These are phyloP conservation scores for Melastoma malabathricum DNA, from an alignment of 345 rosid genomes.

Conservation along the genomic window DNA sequence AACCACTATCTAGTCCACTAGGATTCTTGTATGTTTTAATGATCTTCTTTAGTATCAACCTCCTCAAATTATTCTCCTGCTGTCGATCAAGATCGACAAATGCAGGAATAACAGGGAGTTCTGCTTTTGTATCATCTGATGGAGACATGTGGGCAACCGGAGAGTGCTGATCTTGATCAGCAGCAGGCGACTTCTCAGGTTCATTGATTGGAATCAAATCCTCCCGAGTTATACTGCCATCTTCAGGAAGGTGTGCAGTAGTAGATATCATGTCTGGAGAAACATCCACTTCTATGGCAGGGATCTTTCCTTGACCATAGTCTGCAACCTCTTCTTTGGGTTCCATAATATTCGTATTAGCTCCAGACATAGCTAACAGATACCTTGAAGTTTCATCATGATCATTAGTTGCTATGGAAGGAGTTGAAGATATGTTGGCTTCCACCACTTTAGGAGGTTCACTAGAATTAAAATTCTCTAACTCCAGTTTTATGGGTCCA, in stretches of 20 bases:
- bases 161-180: slow-evolving; percentile 40
- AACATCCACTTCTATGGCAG: slow-evolving; percentile 25
- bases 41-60: slow-evolving; percentile 57
- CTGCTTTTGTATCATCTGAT: slow-evolving; percentile 54
- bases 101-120: slow-evolving; percentile 54
- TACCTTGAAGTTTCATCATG: slow-evolving; percentile 34
- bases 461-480: slow-evolving; percentile 35
- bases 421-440: slow-evolving; percentile 26
- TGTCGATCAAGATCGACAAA: slow-evolving; percentile 61
- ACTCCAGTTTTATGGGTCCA: slow-evolving; percentile 25
- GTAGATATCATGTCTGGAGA: slow-evolving; percentile 34
- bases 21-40: slow-evolving; percentile 56
- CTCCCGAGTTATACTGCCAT: slow-evolving; percentile 31
- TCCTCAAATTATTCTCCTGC: slow-evolving; percentile 34
- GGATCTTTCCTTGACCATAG: slow-evolving; percentile 27
- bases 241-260: slow-evolving; percentile 32
- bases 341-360: slow-evolving; percentile 5
- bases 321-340: slow-evolving; percentile 30
- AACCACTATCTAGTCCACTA: slow-evolving; percentile 32
- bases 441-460: slow-evolving; percentile 32
- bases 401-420: slow-evolving; percentile 17
- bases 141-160: slow-evolving; percentile 24
- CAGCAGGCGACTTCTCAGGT: slow-evolving; percentile 20
- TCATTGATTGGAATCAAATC: slow-evolving; percentile 25
- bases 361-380: slow-evolving; percentile 28